phyloP scores from a whole-genome alignment of 179 eudicot species.

The Beta lomatogona region DNA sequence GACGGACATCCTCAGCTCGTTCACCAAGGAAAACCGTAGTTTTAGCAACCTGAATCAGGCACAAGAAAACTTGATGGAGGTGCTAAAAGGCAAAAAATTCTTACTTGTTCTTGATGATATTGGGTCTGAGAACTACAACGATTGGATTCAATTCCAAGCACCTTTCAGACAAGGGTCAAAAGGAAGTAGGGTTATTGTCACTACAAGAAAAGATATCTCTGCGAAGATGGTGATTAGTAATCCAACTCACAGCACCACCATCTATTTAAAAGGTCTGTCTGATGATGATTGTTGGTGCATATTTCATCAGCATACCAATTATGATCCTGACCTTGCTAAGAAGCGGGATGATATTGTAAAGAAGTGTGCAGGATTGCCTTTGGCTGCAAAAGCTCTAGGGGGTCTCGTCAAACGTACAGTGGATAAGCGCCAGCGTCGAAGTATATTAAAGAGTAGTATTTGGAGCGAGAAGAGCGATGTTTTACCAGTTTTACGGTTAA shows the following conservation, averaged over 20 bases:
- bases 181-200: constrained; percentile 9
- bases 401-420: constrained; percentile 20
- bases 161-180: constrained; percentile 2
- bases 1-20: not conserved
- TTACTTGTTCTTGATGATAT: constrained; percentile 20
- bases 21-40: not conserved
- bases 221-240: not conserved
- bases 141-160: not conserved
- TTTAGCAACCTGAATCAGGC: not conserved
- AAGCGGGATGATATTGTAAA: not conserved
- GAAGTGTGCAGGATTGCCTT: constrained; percentile 18
- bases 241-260: not conserved
- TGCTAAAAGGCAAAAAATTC: not conserved
- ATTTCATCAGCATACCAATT: constrained; percentile 4
- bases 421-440: constrained; percentile 22
- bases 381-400: constrained; percentile 30
- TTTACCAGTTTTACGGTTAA: constrained; percentile 30
- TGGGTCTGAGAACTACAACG: constrained; percentile 1
- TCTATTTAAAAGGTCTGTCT: not conserved
- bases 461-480: constrained; percentile 31
- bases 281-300: constrained; percentile 6
- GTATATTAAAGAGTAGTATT: constrained; percentile 16
- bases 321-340: not conserved
- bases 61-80: not conserved
- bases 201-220: constrained; percentile 1